Evolutionary conservation across 352 stramenopile genomes (phyloP).

Genomic region (Globisporangium nunn): DNA sequence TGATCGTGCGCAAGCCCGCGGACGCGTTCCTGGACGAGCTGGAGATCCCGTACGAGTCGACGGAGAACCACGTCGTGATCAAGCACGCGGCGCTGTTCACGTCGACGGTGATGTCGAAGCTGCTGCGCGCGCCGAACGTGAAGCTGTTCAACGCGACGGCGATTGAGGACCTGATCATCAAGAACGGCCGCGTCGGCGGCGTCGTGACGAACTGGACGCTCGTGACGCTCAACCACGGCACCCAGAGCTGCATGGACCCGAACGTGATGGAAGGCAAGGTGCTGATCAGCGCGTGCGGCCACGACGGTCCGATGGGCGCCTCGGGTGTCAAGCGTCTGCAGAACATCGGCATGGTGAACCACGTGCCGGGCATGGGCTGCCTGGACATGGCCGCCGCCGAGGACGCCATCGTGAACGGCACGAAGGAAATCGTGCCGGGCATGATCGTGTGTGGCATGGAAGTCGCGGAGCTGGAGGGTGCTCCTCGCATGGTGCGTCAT

Average conservation of each 20-base stretch:
- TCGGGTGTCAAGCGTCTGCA: conserved; percentile 61
- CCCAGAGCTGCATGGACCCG: conserved; percentile 66
- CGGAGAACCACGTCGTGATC: conserved; percentile 61
- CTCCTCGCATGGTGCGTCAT: conserved; percentile 37
- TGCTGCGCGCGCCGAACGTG: conserved; percentile 46
- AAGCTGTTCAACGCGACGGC: conserved; percentile 72
- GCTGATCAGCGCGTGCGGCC: conserved; percentile 49
- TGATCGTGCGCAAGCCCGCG: conserved; percentile 63
- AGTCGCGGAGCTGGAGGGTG: conserved; percentile 53
- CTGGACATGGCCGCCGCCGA: conserved; percentile 56
- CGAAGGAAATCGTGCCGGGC: conserved; percentile 54
- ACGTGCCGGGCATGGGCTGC: conserved; percentile 50
- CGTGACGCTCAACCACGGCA: conserved; percentile 59
- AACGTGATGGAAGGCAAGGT: conserved; percentile 72
- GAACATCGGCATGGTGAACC: conserved; percentile 56
- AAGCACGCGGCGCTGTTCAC: conserved; percentile 61
- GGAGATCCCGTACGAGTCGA: conserved; percentile 58
- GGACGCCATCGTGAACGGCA: conserved; percentile 53
- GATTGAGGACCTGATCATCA: conserved; percentile 62
- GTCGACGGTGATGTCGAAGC: conserved; percentile 58
- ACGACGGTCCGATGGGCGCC: conserved; percentile 56
- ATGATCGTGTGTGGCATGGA: conserved; percentile 64
- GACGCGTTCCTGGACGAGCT: conserved; percentile 57
- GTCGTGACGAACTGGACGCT: conserved; percentile 70
- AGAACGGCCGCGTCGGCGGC: conserved; percentile 48